Conservation (phyloP, 2,329 filamentous ascomycete genomes). For the Fusarium fujikuroi region DNA sequence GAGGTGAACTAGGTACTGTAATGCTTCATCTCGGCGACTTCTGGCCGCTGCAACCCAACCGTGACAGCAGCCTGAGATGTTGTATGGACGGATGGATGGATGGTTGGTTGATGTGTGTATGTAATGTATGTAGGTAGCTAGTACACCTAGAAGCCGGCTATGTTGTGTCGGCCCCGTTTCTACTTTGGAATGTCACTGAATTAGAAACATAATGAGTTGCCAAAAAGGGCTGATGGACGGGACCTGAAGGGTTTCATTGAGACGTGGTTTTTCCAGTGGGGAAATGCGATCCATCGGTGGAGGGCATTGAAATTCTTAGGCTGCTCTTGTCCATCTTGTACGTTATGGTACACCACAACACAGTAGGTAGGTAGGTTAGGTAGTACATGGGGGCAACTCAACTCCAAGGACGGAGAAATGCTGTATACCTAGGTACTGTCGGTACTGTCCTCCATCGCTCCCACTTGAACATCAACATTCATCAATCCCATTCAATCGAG, state of each 20-base stretch:
- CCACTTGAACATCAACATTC: constrained; percentile 4
- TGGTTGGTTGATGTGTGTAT: no score
- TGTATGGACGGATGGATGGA: not conserved
- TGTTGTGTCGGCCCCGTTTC: constrained; percentile 21
- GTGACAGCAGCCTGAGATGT: not conserved
- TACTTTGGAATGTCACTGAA: constrained; percentile 27
- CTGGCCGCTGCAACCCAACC: constrained; percentile 1
- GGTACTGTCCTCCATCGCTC: not conserved
- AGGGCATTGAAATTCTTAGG: not conserved
- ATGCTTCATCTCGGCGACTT: not conserved
- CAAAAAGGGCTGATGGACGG: constrained; percentile 24
- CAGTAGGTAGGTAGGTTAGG: not conserved
- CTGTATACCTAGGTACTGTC: not conserved
- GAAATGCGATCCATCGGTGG: constrained; percentile 18
- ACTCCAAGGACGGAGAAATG: constrained; percentile 1
- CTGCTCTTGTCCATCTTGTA: not conserved
- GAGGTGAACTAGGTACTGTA: not conserved
- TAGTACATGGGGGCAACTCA: not conserved
- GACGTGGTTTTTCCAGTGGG: constrained; percentile 30
- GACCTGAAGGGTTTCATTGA: constrained; percentile 32
- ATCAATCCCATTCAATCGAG: not conserved
- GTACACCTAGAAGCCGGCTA: not conserved
- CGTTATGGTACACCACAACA: not conserved
- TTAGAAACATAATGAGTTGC: constrained; percentile 27
- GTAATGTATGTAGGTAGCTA: not conserved